These are phyloP conservation scores for Suillus bovinus DNA, from an alignment of 768 basidiomycete genomes.

Conservation along the genomic window DNA sequence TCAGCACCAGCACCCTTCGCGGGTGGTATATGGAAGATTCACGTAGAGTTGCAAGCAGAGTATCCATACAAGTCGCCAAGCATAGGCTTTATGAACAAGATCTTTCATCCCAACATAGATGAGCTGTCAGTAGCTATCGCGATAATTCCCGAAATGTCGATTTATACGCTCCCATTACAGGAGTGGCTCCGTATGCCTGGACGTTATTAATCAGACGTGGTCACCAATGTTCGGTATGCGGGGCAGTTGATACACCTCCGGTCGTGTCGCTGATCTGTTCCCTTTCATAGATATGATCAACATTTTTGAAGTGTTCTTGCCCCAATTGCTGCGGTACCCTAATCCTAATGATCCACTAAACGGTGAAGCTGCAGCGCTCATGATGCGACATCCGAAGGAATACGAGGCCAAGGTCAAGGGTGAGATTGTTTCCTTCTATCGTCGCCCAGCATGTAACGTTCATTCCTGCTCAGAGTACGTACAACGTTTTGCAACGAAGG, in stretches of 20 bases:
- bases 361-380: slow-evolving; percentile 94
- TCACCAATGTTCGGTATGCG: slow-evolving; percentile 97
- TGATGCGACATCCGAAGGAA: slow-evolving; percentile 96
- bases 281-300: slow-evolving; percentile 88
- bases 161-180: slow-evolving; percentile 40
- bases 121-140: slow-evolving; percentile 71
- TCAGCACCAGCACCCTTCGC: slow-evolving; percentile 80
- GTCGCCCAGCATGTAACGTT: slow-evolving; percentile 5
- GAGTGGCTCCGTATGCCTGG: slow-evolving; percentile 96
- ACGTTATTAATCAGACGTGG: slow-evolving; percentile 99
- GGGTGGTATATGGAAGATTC: slow-evolving; percentile 99
- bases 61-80: slow-evolving; percentile 99
- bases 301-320: slow-evolving; percentile 97
- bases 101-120: slow-evolving; percentile 99
- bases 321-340: slow-evolving; percentile 95
- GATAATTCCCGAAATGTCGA: slow-evolving; percentile 9
- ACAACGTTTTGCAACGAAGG: slow-evolving; percentile 90
- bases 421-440: slow-evolving; percentile 31
- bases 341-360: slow-evolving; percentile 98
- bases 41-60: slow-evolving; percentile 97
- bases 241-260: neutral
- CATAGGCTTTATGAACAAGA: slow-evolving; percentile 99
- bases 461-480: slow-evolving; percentile 75
- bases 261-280: slow-evolving; percentile 2
- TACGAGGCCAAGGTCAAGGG: slow-evolving; percentile 95